phyloP scores from a whole-genome alignment of 2,329 filamentous ascomycete species.

The Fusarium sp. region DNA sequence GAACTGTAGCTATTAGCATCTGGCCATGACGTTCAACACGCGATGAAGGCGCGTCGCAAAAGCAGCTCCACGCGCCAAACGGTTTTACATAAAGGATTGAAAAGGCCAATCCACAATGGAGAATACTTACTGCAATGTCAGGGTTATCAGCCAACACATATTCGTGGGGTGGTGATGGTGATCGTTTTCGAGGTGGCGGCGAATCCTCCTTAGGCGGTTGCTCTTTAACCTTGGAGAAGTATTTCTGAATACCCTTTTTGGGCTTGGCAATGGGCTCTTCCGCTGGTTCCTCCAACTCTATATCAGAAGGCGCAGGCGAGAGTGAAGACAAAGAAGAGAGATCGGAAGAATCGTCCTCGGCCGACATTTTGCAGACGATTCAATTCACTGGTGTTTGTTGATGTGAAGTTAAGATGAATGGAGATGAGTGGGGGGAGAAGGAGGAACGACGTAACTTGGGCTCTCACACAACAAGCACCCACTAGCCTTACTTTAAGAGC shows the following conservation, averaged over 20 bases:
- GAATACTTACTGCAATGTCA: conserved; percentile 84
- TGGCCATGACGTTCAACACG: conserved; percentile 54
- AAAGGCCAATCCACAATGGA: not conserved
- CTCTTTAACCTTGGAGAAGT: conserved; percentile 70
- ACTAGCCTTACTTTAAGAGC: conserved; percentile 47
- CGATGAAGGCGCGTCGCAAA: conserved; percentile 64
- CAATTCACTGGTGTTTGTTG: conserved; percentile 43
- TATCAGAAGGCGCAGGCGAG: conserved; percentile 59
- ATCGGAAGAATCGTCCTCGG: conserved; percentile 72
- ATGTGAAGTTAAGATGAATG: conserved; percentile 43
- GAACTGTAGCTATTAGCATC: conserved; percentile 72
- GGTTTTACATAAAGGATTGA: conserved; percentile 42
- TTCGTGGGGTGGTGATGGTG: conserved; percentile 90
- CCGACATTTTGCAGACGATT: conserved; percentile 61
- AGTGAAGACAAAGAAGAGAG: conserved; percentile 68
- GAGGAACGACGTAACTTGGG: conserved; percentile 48
- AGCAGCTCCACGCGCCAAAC: conserved; percentile 53
- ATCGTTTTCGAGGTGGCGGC: conserved; percentile 79
- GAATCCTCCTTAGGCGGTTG: conserved; percentile 67
- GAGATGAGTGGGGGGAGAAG: conserved; percentile 50
- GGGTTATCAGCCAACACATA: conserved; percentile 89
- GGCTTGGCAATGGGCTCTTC: conserved; percentile 57
- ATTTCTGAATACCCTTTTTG: conserved; percentile 72
- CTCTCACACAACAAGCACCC: conserved; percentile 48
- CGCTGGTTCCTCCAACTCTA: conserved; percentile 62